Base-by-base conservation (phyloP, 2,329 filamentous ascomycete species). In the Fusarium robinianum region DNA sequence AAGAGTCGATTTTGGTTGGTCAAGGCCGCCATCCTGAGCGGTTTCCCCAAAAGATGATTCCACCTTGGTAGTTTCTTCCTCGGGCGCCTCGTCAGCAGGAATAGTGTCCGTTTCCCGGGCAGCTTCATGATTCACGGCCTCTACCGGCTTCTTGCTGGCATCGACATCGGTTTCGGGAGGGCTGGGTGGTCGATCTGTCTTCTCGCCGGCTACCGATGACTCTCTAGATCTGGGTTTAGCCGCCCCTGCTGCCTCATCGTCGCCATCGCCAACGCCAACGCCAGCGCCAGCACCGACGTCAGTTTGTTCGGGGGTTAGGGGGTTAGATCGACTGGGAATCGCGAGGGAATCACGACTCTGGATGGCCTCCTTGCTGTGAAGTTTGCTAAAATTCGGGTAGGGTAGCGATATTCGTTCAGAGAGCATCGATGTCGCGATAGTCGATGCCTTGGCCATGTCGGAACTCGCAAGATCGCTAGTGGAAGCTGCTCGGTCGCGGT, bases 321-420 rank as follows among this genome's bases (percentile, higher is more conserved):
- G 78, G 41, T 81, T 67, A 51, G 62, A 66, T 34, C 61, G 63
- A 26, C 58, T 55, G 16, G 53, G 57, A 6, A 55, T 46, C 14
- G 68, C 64, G 34, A 79, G 55, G 39, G 80, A 75, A 31, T 84
- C 79, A 38, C 74, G 74, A 63, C 81, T 84, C 53, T 81, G 77
- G 40, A 96, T 81, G 30, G 83, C 81, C 71, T 96, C 92, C 68
- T 90, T 94, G 75, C 90, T 95, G 67, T 95, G 89, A 9, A 87
- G 87, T 70, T 95, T 96, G 70, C 88, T 94, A 68, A 95, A 90
- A 8, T 79, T 78, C 2, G 90, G 89, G 64, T 96, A 95, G 6
- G 88, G 85, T 27, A 87, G 64, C 49, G 77, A 79, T 22, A 74
- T 65, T 18, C 76, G 75, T 39, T 77, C 73, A 11, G 58, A 60